Evolutionary conservation across 164 flowering plant genomes (phyloP).

Genomic region (Vitis amurensis): DNA sequence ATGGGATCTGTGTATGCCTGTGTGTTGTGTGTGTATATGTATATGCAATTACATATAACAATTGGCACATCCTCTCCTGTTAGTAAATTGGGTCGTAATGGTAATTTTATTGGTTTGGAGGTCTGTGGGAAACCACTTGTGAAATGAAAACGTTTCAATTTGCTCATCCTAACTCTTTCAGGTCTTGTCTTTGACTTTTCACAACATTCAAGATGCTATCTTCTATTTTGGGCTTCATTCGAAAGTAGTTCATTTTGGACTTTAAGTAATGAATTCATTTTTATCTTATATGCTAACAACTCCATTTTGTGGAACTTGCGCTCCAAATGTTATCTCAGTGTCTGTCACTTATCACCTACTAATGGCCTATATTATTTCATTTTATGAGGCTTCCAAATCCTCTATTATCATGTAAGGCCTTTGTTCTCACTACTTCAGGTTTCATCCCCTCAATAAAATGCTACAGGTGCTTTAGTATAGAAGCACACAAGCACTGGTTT

Average conservation of each 20-base stretch:
- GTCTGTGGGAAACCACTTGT: too few relatives aligned
- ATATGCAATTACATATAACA: too few relatives aligned
- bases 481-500: too few relatives aligned
- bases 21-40: too few relatives aligned
- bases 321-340: not conserved
- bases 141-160: too few relatives aligned
- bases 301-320: not conserved
- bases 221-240: not conserved
- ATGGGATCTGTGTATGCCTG: too few relatives aligned
- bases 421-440: not conserved
- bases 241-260: not conserved
- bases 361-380: not conserved
- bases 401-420: not conserved
- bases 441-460: not conserved
- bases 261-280: not conserved
- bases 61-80: too few relatives aligned
- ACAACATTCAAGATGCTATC: not conserved
- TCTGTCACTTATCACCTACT: not conserved
- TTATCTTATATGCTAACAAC: not conserved
- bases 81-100: too few relatives aligned
- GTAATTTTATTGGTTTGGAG: too few relatives aligned
- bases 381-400: not conserved
- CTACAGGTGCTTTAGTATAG: not conserved
- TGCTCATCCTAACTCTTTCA: too few relatives aligned
- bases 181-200: too few relatives aligned